Evolutionary conservation across 202 grass and related monocot species (phyloP).

Genomic region (Carex arenaria): DNA sequence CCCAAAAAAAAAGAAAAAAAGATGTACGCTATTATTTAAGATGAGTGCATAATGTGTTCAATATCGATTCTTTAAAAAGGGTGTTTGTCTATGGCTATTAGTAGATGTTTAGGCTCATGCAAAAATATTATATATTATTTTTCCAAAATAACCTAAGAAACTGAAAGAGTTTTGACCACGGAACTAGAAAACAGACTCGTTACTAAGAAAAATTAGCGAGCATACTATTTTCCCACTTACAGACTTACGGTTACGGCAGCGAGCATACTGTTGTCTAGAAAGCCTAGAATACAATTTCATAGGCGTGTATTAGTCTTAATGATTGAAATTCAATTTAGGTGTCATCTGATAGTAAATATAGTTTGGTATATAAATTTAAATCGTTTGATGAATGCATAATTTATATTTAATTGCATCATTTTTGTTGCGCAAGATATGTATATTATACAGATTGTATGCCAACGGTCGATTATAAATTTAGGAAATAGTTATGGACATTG

Average conservation of each 20-base stretch:
- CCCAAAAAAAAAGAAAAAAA: too few species aligned
- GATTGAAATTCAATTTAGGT: not conserved
- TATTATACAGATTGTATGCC: not conserved
- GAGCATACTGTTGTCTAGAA: too few species aligned
- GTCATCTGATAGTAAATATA: not conserved
- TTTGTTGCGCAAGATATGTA: not conserved
- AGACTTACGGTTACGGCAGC: too few species aligned
- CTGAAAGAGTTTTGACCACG: not conserved
- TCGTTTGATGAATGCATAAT: not conserved
- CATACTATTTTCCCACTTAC: not conserved
- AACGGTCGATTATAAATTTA: not conserved
- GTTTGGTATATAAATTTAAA: not conserved
- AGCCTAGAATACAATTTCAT: not conserved
- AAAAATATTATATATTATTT: not conserved
- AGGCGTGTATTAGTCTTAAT: not conserved
- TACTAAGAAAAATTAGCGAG: not conserved
- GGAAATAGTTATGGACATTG: not conserved
- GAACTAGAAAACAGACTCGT: not conserved
- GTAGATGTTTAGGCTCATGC: not conserved
- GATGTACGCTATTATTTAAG: not conserved
- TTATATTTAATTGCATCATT: not conserved
- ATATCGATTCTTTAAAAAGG: not conserved
- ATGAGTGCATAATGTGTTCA: not conserved
- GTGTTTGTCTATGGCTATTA: not conserved
- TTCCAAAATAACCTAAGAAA: not conserved